Evolutionary conservation across 768 basidiomycete species (phyloP).

Genomic region (Boletus coccyginus): DNA sequence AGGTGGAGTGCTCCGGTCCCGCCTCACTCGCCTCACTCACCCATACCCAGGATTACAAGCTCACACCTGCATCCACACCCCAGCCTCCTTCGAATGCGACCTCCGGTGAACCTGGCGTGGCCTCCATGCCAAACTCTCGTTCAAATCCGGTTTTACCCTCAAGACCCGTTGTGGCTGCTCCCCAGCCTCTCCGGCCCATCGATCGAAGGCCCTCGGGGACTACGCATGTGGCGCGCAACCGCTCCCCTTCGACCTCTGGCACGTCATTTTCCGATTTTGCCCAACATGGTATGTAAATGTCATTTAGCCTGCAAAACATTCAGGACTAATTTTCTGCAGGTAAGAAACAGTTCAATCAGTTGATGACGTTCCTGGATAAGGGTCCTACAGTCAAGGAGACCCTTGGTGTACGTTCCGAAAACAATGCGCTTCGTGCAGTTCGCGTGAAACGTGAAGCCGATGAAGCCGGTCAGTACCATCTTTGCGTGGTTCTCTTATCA

Average conservation of each 20-base stretch:
- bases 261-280: slow-evolving; percentile 86
- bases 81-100: slow-evolving; percentile 30
- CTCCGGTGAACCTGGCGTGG: slow-evolving; percentile 30
- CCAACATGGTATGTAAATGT: slow-evolving; percentile 54
- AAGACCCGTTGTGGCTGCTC: slow-evolving; percentile 59
- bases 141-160: slow-evolving; percentile 46
- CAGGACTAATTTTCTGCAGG: slow-evolving; percentile 38
- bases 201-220: slow-evolving; percentile 71
- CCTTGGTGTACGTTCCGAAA: slow-evolving; percentile 55
- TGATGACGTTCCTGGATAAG: slow-evolving; percentile 85
- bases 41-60: slow-evolving; percentile 59
- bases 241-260: slow-evolving; percentile 79
- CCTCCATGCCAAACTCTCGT: slow-evolving; percentile 38
- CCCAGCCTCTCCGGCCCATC: slow-evolving; percentile 72
- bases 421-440: slow-evolving; percentile 67
- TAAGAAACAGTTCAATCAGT: slow-evolving; percentile 82
- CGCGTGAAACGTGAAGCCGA: slow-evolving; percentile 88
- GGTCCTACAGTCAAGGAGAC: slow-evolving; percentile 62
- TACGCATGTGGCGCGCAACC: slow-evolving; percentile 51
- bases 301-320: neutral
- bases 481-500: neutral
- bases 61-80: slow-evolving; percentile 36
- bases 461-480: slow-evolving; percentile 67
- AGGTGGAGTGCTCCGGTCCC: slow-evolving; percentile 46
- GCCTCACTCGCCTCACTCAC: slow-evolving; percentile 8